Percentiles rank a stretch among this genome's conserved stretches.
These are phyloP conservation scores for Suhomyces guaymorum DNA, from an alignment of 1,139 yeast genomes.

Conservation along the genomic window DNA sequence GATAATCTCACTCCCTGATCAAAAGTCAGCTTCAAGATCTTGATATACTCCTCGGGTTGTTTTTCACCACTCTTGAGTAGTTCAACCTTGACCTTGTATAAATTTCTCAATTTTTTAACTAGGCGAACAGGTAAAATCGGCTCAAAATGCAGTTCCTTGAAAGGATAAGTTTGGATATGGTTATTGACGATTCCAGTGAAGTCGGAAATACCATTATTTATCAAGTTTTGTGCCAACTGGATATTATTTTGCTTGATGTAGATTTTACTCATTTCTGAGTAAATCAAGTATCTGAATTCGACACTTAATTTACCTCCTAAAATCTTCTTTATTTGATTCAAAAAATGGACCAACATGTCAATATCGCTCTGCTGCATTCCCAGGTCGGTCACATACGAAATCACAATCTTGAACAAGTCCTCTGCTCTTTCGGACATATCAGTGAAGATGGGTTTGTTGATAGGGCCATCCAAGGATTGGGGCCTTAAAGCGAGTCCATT, in stretches of 20 bases:
- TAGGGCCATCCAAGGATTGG: conserved; percentile 8
- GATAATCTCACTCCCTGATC: conserved; percentile 16
- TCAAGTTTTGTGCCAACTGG: conserved; percentile 24
- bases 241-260: conserved; percentile 27
- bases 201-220: conserved; percentile 29
- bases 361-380: conserved; percentile 20
- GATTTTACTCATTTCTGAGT: conserved; percentile 30
- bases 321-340: conserved; percentile 28
- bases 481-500: conserved; percentile 26
- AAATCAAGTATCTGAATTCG: conserved; percentile 29
- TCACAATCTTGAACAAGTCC: conserved; percentile 28
- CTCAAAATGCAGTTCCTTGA: conserved; percentile 10
- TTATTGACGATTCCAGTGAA: conserved; percentile 18
- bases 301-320: conserved; percentile 26
- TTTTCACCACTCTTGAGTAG: conserved; percentile 2
- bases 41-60: conserved; percentile 9
- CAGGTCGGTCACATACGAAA: conserved; percentile 25
- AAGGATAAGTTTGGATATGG: conserved; percentile 23
- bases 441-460: conserved; percentile 13
- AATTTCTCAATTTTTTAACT: conserved; percentile 21
- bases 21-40: conserved; percentile 5
- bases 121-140: conserved; percentile 23
- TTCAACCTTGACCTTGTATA: conserved; percentile 21
- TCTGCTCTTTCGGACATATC: conserved; percentile 20
- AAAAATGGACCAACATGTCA: conserved; percentile 30